Evolutionary conservation across 345 rosid species (phyloP), one percentile per base, ranked within the genome.

Genomic region (Rhodamnia rubescens): DNA sequence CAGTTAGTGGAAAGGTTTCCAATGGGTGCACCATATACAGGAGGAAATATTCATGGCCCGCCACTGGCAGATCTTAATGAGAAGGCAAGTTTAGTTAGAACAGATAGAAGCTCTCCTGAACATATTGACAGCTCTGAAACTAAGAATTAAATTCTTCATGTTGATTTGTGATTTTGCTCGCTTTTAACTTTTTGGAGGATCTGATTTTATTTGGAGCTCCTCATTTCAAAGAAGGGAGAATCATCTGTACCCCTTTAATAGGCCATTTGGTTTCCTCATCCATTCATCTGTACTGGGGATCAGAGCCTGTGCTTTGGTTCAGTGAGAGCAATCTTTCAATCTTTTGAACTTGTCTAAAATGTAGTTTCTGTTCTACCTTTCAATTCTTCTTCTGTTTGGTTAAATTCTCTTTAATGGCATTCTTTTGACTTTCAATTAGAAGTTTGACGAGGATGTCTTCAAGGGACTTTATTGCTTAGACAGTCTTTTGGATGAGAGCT

Each of bases 1-100:
- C 99, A 98, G 80, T 91, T 97, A 89, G 99, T 97, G 89, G 99
- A 97, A 92, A 94, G 99, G 92, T 97, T 97, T 87, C 99, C 99
- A 51, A 96, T 97, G 99, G 99, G 99, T 91, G 99, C 99, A 86
- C 98, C 99, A 55, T 97, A 96, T 85, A 96, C 93, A 26, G 99
- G 99, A 87, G 99, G 99, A 91, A 92, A 92, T 86, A 93, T 97
- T 91, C 99, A 97, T 75, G 99, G 99, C 44, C 99, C 99, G 7
- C 97, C 99, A 5, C 98, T 96, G 14, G 98, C 97, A 74, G 95
- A 97, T 92, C 90, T 97, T 85, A 96, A 97, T 88, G 99, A 95
- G 90, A 97, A 97, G 99, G 99, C 92, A 93, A 92, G 94, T 88
- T 40, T 51, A 53, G 15, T 85, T 69, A 20, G 49, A 83, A 69